Evolutionary conservation across 352 stramenopile species (phyloP), one percentile per base, ranked within the genome.

Genomic region (Phytophthora ohioensis): DNA sequence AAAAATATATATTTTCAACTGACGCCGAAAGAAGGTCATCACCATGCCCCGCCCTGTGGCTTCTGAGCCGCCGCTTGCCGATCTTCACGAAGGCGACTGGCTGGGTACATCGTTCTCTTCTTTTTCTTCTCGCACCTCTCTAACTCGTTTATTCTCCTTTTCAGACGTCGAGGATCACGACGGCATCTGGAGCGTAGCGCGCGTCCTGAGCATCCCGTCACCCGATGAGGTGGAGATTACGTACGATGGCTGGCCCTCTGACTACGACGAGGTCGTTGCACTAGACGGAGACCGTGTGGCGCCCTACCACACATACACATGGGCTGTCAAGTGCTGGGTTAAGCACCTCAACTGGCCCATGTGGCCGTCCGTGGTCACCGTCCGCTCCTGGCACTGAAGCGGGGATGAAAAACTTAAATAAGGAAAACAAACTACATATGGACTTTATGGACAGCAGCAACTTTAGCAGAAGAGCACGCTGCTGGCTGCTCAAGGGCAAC

Each of bases 341-440:
- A 67, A 54, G 64, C 87, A 90, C 62, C 67, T 78, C 42, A 92
- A 92, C 62, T 92, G 81, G 81, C 84, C 82, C 8, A 82, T 76
- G 61, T 92, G 84, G 84, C 82, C 84, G 1, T 79, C 79, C 6
- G 49, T 92, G 81, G 71, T 87, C 30, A 91, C 82, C 3, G 76
- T 92, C 36, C 82, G 82, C 6, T 56, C 75, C 82, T 17, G 82
- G 82, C 1, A 86, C 67, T 1, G 34, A 43, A 4, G 68, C 65
- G 12, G 82, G 82, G 0, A 51, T 62, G 3, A 56, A 52, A 17
- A 74, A 86, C 45, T 36, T 90, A 31, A 17, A 41, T 2, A 52
- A 34, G 9, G 80, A 88, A 43, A 72, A 73, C 6, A 49, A 61
- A 21, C 36, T 90, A 8, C 78, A 79, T 45, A 77, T 88, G 31